Conservation (phyloP, 1,284 basidiomycete genomes). For the Cerioporus squamosus region DNA sequence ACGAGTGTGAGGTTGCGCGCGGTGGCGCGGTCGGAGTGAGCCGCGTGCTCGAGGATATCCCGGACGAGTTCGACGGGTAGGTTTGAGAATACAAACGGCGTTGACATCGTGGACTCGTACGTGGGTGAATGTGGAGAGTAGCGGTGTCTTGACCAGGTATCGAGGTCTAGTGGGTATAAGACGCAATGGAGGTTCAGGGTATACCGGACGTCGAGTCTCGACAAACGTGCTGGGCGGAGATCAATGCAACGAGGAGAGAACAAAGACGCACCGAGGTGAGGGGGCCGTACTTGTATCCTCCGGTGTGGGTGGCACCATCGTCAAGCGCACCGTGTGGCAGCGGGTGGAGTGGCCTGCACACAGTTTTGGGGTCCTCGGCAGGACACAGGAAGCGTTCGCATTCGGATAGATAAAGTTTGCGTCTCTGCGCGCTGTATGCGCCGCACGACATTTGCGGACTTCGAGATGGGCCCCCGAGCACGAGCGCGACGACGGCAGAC, state of each 20-base stretch:
- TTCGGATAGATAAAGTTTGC: conserved; percentile 21
- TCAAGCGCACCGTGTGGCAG: conserved; percentile 9
- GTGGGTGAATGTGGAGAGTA: neutral
- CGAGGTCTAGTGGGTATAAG: conserved; percentile 17
- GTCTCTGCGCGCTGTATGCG: conserved; percentile 2
- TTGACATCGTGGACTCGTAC: neutral
- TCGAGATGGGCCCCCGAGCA: neutral
- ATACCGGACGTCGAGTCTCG: conserved; percentile 6
- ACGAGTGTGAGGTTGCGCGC: conserved; percentile 41
- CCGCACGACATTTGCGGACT: neutral
- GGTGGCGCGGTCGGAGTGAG: conserved; percentile 31
- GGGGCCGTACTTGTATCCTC: conserved; percentile 9
- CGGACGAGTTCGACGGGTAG: conserved; percentile 43
- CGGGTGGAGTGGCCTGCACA: conserved; percentile 17
- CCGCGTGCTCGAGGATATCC: conserved; percentile 41
- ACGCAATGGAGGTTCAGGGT: conserved; percentile 9
- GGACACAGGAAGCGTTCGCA: conserved; percentile 19
- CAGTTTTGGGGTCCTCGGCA: conserved; percentile 31
- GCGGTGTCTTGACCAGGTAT: neutral
- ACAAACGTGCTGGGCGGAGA: conserved; percentile 7
- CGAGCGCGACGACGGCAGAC: neutral
- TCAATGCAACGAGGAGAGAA: conserved; percentile 11
- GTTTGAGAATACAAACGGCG: conserved; percentile 31
- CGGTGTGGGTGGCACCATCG: conserved; percentile 1
- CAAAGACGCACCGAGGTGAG: neutral